Evolutionary conservation across 1,284 basidiomycete species (phyloP).

Genomic region (Pholiota adiposa): DNA sequence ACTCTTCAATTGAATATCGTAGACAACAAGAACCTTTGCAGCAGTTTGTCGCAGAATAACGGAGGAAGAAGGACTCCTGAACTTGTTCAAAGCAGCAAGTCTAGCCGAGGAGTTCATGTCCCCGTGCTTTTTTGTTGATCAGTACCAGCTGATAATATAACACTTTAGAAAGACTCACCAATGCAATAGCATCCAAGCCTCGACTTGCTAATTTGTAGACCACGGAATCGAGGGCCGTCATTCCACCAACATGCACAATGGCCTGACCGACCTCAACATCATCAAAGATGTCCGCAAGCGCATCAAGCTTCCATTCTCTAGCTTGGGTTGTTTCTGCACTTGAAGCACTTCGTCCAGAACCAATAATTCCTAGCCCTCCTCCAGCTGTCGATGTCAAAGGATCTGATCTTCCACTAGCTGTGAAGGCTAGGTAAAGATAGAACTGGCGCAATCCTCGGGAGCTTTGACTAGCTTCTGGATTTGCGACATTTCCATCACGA

Average conservation of each 20-base stretch:
- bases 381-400: conserved; percentile 50
- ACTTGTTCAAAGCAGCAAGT: conserved; percentile 81
- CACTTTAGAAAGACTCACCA: conserved; percentile 59
- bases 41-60: conserved; percentile 62
- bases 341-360: conserved; percentile 80
- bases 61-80: conserved; percentile 55
- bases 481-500: conserved; percentile 87
- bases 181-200: conserved; percentile 82
- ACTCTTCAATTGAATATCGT: conserved; percentile 89
- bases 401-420: conserved; percentile 78
- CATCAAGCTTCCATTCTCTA: conserved; percentile 97
- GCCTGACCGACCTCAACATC: conserved; percentile 87
- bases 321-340: conserved; percentile 88
- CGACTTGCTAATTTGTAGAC: conserved; percentile 88
- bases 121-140: conserved; percentile 58
- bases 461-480: conserved; percentile 69
- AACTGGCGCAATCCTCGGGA: conserved; percentile 90
- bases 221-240: conserved; percentile 83
- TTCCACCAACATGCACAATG: conserved; percentile 89
- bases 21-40: conserved; percentile 85
- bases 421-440: conserved; percentile 92
- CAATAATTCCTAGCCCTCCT: conserved; percentile 86
- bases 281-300: conserved; percentile 90
- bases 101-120: conserved; percentile 87
- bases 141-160: conserved; percentile 5